phyloP scores from a whole-genome alignment of 495 filamentous ascomycete species.

The Hypoxylon trugodes region DNA sequence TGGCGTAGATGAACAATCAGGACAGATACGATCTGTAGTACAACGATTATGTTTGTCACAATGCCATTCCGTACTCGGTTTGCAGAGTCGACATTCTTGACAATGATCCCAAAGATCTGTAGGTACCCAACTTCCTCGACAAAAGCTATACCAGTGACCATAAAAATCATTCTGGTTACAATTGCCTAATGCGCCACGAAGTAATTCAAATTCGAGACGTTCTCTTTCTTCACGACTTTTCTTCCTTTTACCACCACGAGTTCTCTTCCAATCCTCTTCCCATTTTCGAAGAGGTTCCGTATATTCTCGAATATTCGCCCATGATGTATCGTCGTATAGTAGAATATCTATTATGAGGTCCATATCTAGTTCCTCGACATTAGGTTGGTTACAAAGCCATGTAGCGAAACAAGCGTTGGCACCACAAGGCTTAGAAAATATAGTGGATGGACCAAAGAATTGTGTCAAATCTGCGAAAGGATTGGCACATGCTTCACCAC shows the following conservation, averaged over 20 bases:
- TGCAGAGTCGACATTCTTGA: slow-evolving; percentile 41
- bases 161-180: slow-evolving; percentile 39
- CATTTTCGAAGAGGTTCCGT: slow-evolving; percentile 41
- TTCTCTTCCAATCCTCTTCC: slow-evolving; percentile 43
- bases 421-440: slow-evolving; percentile 39
- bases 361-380: slow-evolving; percentile 42
- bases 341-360: slow-evolving; percentile 46
- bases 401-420: slow-evolving; percentile 44
- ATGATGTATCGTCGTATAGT: slow-evolving; percentile 43
- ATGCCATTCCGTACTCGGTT: slow-evolving; percentile 41
- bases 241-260: slow-evolving; percentile 37
- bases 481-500: slow-evolving; percentile 40
- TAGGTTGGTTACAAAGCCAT: slow-evolving; percentile 44
- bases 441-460: slow-evolving; percentile 39
- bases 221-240: slow-evolving; percentile 41
- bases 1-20: slow-evolving; percentile 31
- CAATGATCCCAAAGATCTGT: slow-evolving; percentile 38
- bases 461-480: slow-evolving; percentile 40
- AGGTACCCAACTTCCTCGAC: slow-evolving; percentile 37
- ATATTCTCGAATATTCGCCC: slow-evolving; percentile 38
- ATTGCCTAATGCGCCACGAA: slow-evolving; percentile 41
- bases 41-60: slow-evolving; percentile 43
- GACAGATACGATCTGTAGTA: slow-evolving; percentile 35
- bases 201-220: slow-evolving; percentile 42
- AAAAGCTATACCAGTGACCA: slow-evolving; percentile 45